These are phyloP conservation scores for Diplodia scrobiculata DNA, from an alignment of 2,329 filamentous ascomycete species.

Conservation along the genomic window DNA sequence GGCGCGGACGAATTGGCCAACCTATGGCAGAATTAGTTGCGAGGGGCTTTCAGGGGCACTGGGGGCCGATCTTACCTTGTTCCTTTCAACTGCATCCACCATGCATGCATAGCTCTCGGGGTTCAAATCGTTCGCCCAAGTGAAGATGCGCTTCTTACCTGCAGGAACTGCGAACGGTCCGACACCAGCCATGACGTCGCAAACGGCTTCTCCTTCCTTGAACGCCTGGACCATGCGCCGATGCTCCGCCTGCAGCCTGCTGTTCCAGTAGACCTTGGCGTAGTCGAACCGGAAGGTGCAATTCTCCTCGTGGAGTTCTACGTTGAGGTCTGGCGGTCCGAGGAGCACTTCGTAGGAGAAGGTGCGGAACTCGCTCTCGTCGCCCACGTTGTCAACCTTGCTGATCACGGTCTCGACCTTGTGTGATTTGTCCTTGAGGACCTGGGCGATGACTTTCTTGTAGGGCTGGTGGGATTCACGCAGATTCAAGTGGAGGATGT, in stretches of 20 bases:
- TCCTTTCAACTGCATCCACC: constrained; percentile 67
- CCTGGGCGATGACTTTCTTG: constrained; percentile 80
- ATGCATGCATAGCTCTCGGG: constrained; percentile 80
- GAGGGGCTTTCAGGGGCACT: neutral
- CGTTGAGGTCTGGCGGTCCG: constrained; percentile 78
- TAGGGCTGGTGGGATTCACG: constrained; percentile 80
- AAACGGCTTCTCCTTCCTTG: constrained; percentile 81
- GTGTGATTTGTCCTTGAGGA: constrained; percentile 84
- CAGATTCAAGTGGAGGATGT: constrained; percentile 89
- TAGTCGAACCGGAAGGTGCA: constrained; percentile 95
- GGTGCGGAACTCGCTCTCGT: constrained; percentile 82
- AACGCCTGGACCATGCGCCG: constrained; percentile 73
- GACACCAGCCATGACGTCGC: constrained; percentile 96
- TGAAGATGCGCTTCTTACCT: constrained; percentile 85
- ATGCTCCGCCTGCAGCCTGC: constrained; percentile 85
- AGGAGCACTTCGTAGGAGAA: constrained; percentile 89
- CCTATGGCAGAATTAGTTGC: constrained; percentile 40
- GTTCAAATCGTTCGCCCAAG: constrained; percentile 97
- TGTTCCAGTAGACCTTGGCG: constrained; percentile 97
- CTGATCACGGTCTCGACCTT: constrained; percentile 87
- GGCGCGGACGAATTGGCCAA: constrained; percentile 67
- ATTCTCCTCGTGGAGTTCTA: constrained; percentile 76
- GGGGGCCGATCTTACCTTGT: constrained; percentile 59
- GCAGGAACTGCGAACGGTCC: constrained; percentile 93
- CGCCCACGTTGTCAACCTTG: constrained; percentile 86